Base-by-base conservation (phyloP, 805 yeast genomes). In the Candida nitratophila region DNA sequence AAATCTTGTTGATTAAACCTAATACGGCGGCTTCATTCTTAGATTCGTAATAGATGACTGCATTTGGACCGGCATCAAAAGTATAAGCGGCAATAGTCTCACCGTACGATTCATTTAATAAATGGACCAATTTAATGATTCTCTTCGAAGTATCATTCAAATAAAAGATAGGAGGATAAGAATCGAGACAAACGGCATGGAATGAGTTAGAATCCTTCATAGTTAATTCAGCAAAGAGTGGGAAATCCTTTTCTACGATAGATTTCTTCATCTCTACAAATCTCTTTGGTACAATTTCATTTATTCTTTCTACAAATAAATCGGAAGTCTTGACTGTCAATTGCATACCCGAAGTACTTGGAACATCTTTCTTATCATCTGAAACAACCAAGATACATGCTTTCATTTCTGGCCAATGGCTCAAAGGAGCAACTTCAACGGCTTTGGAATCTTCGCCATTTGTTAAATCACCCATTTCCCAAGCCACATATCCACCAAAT, bases 11-110 rank as follows among this genome's bases (percentile, higher is more conserved):
- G 47, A 93, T 67, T 51, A 86, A 71, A 3, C 89, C 82, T 53
- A 91, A 74, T 7, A 93, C 81, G 49, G 70, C 72, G n/a, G 66
- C 54, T 65, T 89, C 96, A 65, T 91, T 77, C 56, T 80, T 71
- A 51, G 75, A 76, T 60, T 83, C 80, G 61, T 93, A 93, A 69
- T 93, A 93, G 48, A 93, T 76, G 38, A 93, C 99, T 19, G 97
- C 96, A 66, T 93, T 93, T 65, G 99, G 99, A 60, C 99, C 99
- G 29, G 99, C 99, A 65, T 93, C 99, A 59, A 85, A 93, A 1
- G 99, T 93, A 66, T 93, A 93, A 33, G 98, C 98, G 12, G 96
- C 99, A 44, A 91, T 74, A 12, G 75, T 74, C 56, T 76, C 71
- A 42, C 85, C 86, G 31, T 76, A 81, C 4, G 62, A 52, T 50